Evolutionary conservation across 1,284 basidiomycete species (phyloP).

Genomic region (Cutaneotrichosporon dermatis): DNA sequence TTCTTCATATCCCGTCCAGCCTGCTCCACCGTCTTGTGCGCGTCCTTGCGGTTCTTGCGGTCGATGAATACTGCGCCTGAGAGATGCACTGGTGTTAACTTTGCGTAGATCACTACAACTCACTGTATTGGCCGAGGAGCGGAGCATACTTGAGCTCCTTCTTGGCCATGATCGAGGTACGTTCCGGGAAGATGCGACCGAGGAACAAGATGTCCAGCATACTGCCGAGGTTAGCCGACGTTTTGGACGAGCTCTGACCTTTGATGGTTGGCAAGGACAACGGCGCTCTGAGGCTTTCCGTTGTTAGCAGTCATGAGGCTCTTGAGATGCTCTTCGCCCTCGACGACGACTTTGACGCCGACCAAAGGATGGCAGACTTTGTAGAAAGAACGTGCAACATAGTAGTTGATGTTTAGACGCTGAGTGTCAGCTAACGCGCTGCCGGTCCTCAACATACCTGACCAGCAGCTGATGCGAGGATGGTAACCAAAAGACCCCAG

Average conservation of each 20-base stretch:
- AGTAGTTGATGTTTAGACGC: slow-evolving; percentile 76
- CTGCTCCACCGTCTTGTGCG: slow-evolving; percentile 68
- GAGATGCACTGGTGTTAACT: slow-evolving; percentile 59
- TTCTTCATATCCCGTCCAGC: slow-evolving; percentile 79
- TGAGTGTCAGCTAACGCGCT: slow-evolving; percentile 31
- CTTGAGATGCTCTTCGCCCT: slow-evolving; percentile 75
- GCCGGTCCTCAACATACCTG: slow-evolving; percentile 28
- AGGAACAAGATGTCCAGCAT: slow-evolving; percentile 82
- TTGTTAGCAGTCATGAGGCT: slow-evolving; percentile 55
- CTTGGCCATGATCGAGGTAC: slow-evolving; percentile 89
- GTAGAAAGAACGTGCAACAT: slow-evolving; percentile 85
- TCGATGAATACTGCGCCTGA: slow-evolving; percentile 93
- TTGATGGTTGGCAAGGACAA: slow-evolving; percentile 90
- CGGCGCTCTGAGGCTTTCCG: slow-evolving; percentile 47
- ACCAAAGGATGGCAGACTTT: slow-evolving; percentile 61
- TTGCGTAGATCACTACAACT: too few species aligned
- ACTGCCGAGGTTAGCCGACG: slow-evolving; percentile 38
- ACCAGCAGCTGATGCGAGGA: slow-evolving; percentile 67
- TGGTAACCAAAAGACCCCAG: slow-evolving; percentile 68
- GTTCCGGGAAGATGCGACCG: slow-evolving; percentile 78
- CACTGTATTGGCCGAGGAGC: slow-evolving; percentile 77
- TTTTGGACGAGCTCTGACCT: slow-evolving; percentile 43
- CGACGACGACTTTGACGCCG: slow-evolving; percentile 69
- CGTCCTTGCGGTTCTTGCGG: slow-evolving; percentile 70
- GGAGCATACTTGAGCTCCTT: slow-evolving; percentile 82